Base-by-base conservation (phyloP, 805 yeast species). In the Hanseniaspora pseudoguilliermondii region DNA sequence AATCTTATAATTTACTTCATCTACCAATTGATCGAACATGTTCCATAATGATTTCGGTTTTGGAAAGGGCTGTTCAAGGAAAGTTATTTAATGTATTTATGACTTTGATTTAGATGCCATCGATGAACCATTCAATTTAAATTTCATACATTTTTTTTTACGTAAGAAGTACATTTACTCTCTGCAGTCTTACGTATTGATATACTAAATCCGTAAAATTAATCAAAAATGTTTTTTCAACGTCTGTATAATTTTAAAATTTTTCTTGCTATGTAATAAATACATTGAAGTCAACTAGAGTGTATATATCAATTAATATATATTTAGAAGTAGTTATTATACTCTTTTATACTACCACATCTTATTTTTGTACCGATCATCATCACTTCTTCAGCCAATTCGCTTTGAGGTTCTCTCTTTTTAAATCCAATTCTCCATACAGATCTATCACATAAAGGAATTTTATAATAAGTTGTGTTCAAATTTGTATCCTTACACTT, bases 381-480 rank as follows among this genome's bases (percentile, higher is more conserved):
- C 49, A 64, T 59, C 4, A 64, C 44, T 23, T 54, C 43, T 16
- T 48, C 39, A 7, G 11, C 18, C 2, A 11, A 5, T 8, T 40
- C 48, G 4, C 15, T 8, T 8, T n/a, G 21, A 5, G 35, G 8
- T 25, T 58, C 51, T 8, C 57, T 57, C 20, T 60, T 54, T n/a
- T 57, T 59, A 10, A 61, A 52, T 18, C 66, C 64, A 7, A 62
- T 41, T 50, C 63, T 60, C 67, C 67, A 64, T 15, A 55, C 40
- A 61, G 54, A 43, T 16, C 65, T 59, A 39, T 60, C 63, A 21
- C 53, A 49, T 44, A 64, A 42, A n/a, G 61, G 58, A 18, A 64
- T 54, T 47, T 54, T 59, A 18, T 59, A 59, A 6, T 65, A 66
- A 5, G 58, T 60, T 1, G 57, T 53, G 10, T 44, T 44, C 15